Percentiles rank a stretch among this genome's conserved stretches.
Evolutionary conservation across 371 early-diverging fungal genomes (phyloP).

Genomic region (Dinochytrium kinnereticum): DNA sequence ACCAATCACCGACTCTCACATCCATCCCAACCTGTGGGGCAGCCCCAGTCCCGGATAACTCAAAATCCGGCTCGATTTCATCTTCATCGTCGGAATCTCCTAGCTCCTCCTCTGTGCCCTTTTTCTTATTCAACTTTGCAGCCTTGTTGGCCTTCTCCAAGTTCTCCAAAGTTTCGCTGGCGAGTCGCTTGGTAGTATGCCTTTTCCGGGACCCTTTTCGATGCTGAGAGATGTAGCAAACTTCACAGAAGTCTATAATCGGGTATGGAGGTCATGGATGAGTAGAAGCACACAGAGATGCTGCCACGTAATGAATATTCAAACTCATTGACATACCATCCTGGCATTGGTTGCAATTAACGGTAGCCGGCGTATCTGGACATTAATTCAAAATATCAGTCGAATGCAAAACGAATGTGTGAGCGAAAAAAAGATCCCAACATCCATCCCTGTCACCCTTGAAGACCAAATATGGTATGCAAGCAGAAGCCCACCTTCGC

Average conservation of each 20-base stretch:
- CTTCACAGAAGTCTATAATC: conserved; percentile 76
- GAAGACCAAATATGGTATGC: too few relatives aligned
- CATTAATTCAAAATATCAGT: not conserved
- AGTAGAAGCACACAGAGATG: not conserved
- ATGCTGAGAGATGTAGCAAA: conserved; percentile 85
- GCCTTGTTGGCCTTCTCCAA: not conserved
- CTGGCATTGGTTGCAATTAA: conserved; percentile 48
- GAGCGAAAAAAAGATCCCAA: too few relatives aligned
- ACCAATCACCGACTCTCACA: conserved; percentile 64
- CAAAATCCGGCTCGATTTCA: not conserved
- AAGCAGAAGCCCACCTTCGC: conserved; percentile 62
- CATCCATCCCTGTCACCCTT: too few relatives aligned
- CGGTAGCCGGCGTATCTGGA: conserved; percentile 48
- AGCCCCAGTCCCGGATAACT: not conserved
- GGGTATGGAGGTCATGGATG: not conserved
- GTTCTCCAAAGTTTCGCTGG: not conserved
- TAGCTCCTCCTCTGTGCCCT: not conserved
- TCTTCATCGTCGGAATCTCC: too few relatives aligned
- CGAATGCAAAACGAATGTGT: too few relatives aligned
- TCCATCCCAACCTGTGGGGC: not conserved
- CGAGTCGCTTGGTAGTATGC: conserved; percentile 57
- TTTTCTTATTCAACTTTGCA: not conserved
- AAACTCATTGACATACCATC: conserved; percentile 32
- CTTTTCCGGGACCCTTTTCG: conserved; percentile 79
- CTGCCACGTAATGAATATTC: too few relatives aligned